Evolutionary conservation across 140 eudicot genomes (phyloP), one percentile per base, ranked within the genome.

Genomic region (Anethum foeniculum): DNA sequence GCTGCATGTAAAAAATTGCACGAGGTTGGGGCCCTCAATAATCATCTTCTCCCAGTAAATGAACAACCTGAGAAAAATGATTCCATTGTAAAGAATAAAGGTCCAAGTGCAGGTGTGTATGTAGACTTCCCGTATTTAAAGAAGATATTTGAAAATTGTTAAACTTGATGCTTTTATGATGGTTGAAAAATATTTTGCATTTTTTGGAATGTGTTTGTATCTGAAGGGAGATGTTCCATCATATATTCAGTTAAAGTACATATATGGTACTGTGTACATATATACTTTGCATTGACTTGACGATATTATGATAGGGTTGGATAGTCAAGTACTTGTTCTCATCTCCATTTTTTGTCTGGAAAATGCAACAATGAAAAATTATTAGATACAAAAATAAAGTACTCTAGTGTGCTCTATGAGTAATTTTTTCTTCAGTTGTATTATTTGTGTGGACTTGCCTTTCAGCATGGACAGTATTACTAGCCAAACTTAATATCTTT

Each of bases 1-100:
- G 91, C 86, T 67, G 97, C 93, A n/a, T 91, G 95, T 85, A 91
- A 91, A 76, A 90, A 82, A 84, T 80, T 90, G 86, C 96, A 91
- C 60, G 82, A 80, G 83, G 80, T 87, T 89, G 93, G 89, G 21
- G 89, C 87, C 54, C 93, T 91, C 71, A 80, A 77, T 69, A 87
- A 93, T 79, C 92, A 86, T 87, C 88, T 90, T 52, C 86, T 86
- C 80, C 90, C 88, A 75, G 71, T 46, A 21, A 83, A n/a, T 75
- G 93, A 84, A 75, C 85, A 67, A 62, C 69, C 86, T 27, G 71
- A 82, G 16, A 83, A 81, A 65, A 79, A 71, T 39, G 80, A 86
- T 76, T 79, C 83, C 28, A 58, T 77, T 44, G 68, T 81, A 46
- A 80, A 72, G 9, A 78, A 43, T 79, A 86, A 83, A 82, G 81